Base-by-base conservation (phyloP, 1,284 basidiomycete species). In the Pseudozyma tsukubaensis region DNA sequence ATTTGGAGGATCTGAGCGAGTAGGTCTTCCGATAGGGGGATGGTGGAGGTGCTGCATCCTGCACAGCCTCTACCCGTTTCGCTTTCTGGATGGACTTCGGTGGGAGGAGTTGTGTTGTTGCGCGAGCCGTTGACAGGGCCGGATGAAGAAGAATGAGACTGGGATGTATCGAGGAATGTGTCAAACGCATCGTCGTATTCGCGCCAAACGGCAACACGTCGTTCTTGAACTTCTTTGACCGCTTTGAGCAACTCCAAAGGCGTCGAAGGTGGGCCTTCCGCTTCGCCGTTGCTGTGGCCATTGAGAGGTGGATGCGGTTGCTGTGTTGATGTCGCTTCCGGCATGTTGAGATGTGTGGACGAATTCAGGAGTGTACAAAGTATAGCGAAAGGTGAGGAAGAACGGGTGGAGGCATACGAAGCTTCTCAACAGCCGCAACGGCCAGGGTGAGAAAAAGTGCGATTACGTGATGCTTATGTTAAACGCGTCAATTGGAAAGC, bases 101-200 rank as follows among this genome's bases (percentile, higher is more conserved):
- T 10, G 5, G 32, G 39, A 9, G 21, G 1, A 10, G 13, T 3
- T 13, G 32, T 10, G 36, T 47, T 44, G 47, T 71, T 71, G 19
- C 57, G 61, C 4, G 68, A 61, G 4, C 61, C 61, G 16, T 71
- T 65, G 6, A 61, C 19, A 2, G 61, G 67, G 0, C 44, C 52
- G 16, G 6, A n/a, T 12, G 35, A 13, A 10, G 58, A 40, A 18
- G 63, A 18, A 4, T 44, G 50, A 4, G 55, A 21, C 24, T 49
- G 18, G 24, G 47, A 13, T 14, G 59, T 48, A 11, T 34, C 11
- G 44, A 77, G 64, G 36, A 69, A 76, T 10, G 50, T 62, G 4
- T 57, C 49, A 18, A 79, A 61, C 1, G 75, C 77, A 56, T 79
- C 77, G 18, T 79, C 74, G 72, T 79, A 79, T 48, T 79, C 77